Base-by-base conservation (phyloP, 768 basidiomycete species). In the Hygrophorus pudorinus region DNA sequence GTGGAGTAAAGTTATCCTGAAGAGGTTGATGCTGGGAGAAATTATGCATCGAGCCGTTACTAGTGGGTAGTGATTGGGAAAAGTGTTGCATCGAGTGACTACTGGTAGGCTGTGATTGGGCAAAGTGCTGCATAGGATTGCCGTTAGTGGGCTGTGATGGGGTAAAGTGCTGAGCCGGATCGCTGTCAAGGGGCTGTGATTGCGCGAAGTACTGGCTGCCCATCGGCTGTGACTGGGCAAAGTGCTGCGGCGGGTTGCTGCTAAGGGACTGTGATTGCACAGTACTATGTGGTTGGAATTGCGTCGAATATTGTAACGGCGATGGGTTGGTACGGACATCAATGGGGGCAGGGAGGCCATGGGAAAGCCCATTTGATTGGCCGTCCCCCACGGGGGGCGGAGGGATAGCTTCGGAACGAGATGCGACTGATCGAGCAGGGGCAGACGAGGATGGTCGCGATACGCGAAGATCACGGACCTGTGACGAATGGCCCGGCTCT, bases 401-500 rank as follows among this genome's bases (percentile, higher is more conserved):
- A 31, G 16, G 32, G 16, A n/a, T 3, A 16, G 30, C 12, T 5
- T 32, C 13, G 12, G 13, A n/a, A 8, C 29, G 13, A 24, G 13
- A 20, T 24, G 27, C 34, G 9, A 13, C 14, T 13, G 5, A n/a
- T 10, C 14, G 34, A 11, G 20, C n/a, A 32, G 20, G 37, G 37
- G 46, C 41, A 29, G 36, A 20, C 10, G 45, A 27, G n/a, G 49
- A 34, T 14, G 5, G 11, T 10, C 33, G 34, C 42, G 42, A 27
- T 2, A 29, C 11, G 34, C 14, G 44, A 37, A 31, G 35, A 33
- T 36, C 18, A 27, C 14, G 35, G 14, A 28, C 27, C 29, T 30
- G 35, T 6, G 37, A 29, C 28, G 48, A 45, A 11, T 47, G 32
- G 12, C 43, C 37, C 14, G 52, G 46, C 31, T 66, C 66, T 10